Evolutionary conservation across 1,284 basidiomycete genomes (phyloP).

Genomic region (Entoloma clypeatum): DNA sequence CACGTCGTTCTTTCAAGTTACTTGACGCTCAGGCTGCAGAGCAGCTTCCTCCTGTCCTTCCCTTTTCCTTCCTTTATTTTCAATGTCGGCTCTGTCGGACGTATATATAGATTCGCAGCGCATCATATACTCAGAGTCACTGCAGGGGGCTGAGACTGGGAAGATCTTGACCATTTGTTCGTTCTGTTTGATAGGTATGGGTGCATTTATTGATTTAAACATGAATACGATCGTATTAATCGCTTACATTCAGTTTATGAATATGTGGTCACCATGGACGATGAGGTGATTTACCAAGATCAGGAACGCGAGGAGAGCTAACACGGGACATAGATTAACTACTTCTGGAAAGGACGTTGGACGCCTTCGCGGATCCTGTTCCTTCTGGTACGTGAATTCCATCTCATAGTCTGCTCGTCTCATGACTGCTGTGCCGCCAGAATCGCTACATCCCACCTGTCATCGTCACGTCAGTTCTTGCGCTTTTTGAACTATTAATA

Average conservation of each 20-base stretch:
- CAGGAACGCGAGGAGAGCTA: not conserved
- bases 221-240: slow-evolving; percentile 13
- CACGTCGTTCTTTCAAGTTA: not conserved
- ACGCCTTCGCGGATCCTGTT: slow-evolving; percentile 32
- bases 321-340: slow-evolving; percentile 24
- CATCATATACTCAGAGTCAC: slow-evolving; percentile 10
- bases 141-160: slow-evolving; percentile 30
- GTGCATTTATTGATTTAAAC: slow-evolving; percentile 1
- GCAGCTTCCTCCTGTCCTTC: slow-evolving; percentile 7
- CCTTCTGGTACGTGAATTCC: slow-evolving; percentile 30
- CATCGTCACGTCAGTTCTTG: slow-evolving; percentile 20
- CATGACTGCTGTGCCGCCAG: slow-evolving; percentile 16
- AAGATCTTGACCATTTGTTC: slow-evolving; percentile 28
- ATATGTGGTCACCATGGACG: slow-evolving; percentile 36
- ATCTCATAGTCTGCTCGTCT: not conserved
- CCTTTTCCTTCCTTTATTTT: not conserved
- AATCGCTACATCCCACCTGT: slow-evolving; percentile 33
- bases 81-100: not conserved
- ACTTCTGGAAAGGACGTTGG: slow-evolving; percentile 37
- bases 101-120: not conserved
- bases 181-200: slow-evolving; percentile 30
- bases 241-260: slow-evolving; percentile 25
- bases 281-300: slow-evolving; percentile 28
- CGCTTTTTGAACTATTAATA: slow-evolving; percentile 3
- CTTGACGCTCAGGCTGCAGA: slow-evolving; percentile 7